Percentiles rank a stretch among this genome's conserved stretches.
These are phyloP conservation scores for Cordyceps cateniannulata DNA, from an alignment of 2,329 filamentous ascomycete genomes.

Conservation along the genomic window DNA sequence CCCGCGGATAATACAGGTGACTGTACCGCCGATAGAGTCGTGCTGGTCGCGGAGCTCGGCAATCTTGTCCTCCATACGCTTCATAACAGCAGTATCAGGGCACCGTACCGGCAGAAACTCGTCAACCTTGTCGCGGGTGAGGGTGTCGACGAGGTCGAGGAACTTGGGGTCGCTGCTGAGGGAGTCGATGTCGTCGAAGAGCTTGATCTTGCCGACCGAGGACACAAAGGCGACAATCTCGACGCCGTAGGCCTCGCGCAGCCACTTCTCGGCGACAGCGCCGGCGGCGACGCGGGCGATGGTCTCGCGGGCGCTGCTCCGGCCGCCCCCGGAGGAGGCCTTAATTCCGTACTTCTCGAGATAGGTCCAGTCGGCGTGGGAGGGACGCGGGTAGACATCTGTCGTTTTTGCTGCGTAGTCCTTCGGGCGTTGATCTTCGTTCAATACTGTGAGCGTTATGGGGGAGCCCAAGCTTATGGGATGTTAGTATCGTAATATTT, in stretches of 20 bases:
- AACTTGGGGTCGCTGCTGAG: conserved; percentile 76
- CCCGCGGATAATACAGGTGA: conserved; percentile 89
- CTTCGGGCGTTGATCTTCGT: conserved; percentile 86
- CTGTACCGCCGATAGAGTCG: conserved; percentile 90
- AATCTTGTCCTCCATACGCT: conserved; percentile 73
- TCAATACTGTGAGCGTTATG: conserved; percentile 79
- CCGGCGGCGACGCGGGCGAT: conserved; percentile 89
- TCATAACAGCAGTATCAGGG: conserved; percentile 56
- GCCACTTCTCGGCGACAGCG: conserved; percentile 89
- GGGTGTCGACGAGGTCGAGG: conserved; percentile 62
- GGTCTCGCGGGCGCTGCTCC: conserved; percentile 89
- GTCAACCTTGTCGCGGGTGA: conserved; percentile 75
- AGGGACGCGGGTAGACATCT: conserved; percentile 68
- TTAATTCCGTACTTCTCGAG: conserved; percentile 95
- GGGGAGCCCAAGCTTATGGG: conserved; percentile 65
- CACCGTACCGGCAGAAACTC: conserved; percentile 80
- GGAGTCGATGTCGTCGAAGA: conserved; percentile 47
- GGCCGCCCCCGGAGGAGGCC: conserved; percentile 81
- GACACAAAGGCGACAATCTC: conserved; percentile 90
- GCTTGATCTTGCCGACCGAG: conserved; percentile 61
- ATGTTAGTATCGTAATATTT: conserved; percentile 3
- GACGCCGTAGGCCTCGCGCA: conserved; percentile 70
- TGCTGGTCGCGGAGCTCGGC: conserved; percentile 68
- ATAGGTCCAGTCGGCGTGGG: conserved; percentile 95
- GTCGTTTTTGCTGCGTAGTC: conserved; percentile 60